Percentiles rank a stretch among this genome's conserved stretches.
phyloP scores from a whole-genome alignment of 139 green algal species.

The Deuterostichococcus epilithicus region DNA sequence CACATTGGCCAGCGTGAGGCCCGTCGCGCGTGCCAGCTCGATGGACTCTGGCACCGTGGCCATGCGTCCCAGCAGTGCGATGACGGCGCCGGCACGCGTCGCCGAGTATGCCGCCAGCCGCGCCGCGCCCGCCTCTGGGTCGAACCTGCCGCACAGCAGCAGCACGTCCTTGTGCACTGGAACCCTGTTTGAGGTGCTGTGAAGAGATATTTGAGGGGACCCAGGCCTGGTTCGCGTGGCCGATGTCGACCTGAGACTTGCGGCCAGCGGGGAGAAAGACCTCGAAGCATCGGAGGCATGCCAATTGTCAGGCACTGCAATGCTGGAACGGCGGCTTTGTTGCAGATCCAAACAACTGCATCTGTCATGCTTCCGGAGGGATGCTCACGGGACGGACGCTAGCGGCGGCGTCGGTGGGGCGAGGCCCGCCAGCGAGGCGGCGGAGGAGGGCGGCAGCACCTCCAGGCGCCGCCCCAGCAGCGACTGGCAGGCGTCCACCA shows the following conservation, averaged over 20 bases:
- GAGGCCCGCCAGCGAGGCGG: slow-evolving; percentile 28
- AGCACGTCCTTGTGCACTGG: no score
- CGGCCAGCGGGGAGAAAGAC: no score
- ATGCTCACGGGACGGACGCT: slow-evolving; percentile 7
- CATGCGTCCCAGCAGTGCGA: slow-evolving; percentile 53
- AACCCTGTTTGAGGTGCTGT: no score
- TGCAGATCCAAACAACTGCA: no score
- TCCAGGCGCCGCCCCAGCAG: slow-evolving; percentile 60
- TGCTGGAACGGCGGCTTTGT: no score
- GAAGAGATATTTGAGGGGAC: no score
- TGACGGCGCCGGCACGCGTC: slow-evolving; percentile 34
- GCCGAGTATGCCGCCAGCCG: slow-evolving; percentile 33
- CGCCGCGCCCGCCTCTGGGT: not conserved
- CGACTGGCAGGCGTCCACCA: slow-evolving; percentile 60
- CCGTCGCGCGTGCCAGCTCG: slow-evolving; percentile 77
- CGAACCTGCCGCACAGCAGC: not conserved
- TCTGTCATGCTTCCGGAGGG: no score
- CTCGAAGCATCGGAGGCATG: no score
- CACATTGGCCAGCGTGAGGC: slow-evolving; percentile 64
- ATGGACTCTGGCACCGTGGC: slow-evolving; percentile 68
- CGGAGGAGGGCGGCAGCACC: slow-evolving; percentile 31
- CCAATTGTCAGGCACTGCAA: no score
- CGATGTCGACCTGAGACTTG: no score
- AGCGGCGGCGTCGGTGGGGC: not conserved
- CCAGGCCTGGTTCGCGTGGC: no score